phyloP scores from a whole-genome alignment of 768 basidiomycete genomes.

The Mycena venus region DNA sequence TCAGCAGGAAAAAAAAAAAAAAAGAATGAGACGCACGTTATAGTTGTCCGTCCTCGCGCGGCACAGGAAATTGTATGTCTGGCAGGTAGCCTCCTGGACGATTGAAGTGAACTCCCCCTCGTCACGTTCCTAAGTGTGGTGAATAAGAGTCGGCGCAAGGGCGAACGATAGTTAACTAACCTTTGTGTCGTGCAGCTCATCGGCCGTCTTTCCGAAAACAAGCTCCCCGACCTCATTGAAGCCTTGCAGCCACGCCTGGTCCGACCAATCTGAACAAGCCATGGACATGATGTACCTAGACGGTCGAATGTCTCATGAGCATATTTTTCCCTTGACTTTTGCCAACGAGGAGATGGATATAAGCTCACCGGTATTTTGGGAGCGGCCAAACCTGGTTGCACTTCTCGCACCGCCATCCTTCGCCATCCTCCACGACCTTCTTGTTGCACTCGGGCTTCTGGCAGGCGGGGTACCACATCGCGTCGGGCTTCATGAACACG shows the following conservation, averaged over 20 bases:
- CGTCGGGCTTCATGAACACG: constrained; percentile 88
- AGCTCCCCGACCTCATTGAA: constrained; percentile 92
- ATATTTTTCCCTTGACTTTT: no score
- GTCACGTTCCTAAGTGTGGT: constrained; percentile 63
- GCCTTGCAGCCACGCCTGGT: constrained; percentile 92
- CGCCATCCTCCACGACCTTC: constrained; percentile 82
- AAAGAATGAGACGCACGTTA: constrained; percentile 65
- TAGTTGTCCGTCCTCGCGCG: constrained; percentile 90
- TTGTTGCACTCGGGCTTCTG: constrained; percentile 86
- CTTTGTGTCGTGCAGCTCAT: constrained; percentile 82
- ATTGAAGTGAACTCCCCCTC: constrained; percentile 69
- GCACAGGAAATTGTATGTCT: constrained; percentile 85
- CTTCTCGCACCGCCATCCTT: constrained; percentile 94
- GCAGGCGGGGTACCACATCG: constrained; percentile 91
- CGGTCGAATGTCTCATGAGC: no score
- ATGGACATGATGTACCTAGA: constrained; percentile 86
- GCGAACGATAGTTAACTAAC: constrained; percentile 54
- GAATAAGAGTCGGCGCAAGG: not conserved
- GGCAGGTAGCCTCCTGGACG: constrained; percentile 75
- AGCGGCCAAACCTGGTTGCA: constrained; percentile 78
- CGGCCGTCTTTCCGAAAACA: constrained; percentile 83
- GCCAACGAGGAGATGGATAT: not conserved
- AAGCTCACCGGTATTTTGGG: constrained; percentile 85
- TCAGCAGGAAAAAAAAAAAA: not conserved
- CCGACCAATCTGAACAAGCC: constrained; percentile 91